phyloP scores from a whole-genome alignment of 2,329 filamentous ascomycete species.

The Emmonsiellopsis sp. region DNA sequence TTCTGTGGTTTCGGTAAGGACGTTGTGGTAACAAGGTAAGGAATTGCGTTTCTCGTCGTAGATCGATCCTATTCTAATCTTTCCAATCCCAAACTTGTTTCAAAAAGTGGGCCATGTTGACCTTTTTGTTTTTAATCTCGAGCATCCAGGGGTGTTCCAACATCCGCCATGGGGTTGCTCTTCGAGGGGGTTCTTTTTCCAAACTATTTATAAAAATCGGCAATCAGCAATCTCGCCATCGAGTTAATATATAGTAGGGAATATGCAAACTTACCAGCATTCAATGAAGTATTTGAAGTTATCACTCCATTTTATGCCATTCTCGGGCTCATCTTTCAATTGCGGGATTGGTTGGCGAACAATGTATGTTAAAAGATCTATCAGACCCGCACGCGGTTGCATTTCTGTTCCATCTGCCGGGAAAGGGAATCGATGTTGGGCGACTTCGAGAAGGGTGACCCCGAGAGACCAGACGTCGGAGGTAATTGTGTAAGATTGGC shows the following conservation, averaged over 20 bases:
- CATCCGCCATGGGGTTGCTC: conserved; percentile 97
- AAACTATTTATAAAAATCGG: conserved; percentile 50
- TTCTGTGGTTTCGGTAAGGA: not conserved
- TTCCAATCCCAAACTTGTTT: conserved; percentile 97
- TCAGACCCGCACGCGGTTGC: conserved; percentile 84
- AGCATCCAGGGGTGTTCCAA: conserved; percentile 98
- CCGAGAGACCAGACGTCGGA: conserved; percentile 98
- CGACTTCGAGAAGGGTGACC: conserved; percentile 96
- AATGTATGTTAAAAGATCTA: conserved; percentile 94
- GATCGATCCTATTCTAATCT: conserved; percentile 36
- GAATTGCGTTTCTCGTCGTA: not conserved
- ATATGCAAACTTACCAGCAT: conserved; percentile 70
- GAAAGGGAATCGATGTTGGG: conserved; percentile 96
- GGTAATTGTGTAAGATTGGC: conserved; percentile 96
- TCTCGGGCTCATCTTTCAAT: conserved; percentile 86
- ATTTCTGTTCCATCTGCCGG: conserved; percentile 92
- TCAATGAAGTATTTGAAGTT: conserved; percentile 99
- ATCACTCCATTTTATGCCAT: conserved; percentile 86
- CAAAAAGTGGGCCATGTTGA: conserved; percentile 94
- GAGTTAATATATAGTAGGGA: not conserved
- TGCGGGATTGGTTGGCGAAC: conserved; percentile 91
- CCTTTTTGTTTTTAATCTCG: conserved; percentile 90
- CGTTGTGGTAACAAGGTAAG: no score
- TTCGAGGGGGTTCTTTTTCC: conserved; percentile 79
- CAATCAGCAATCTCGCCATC: not conserved